Conservation (phyloP, 108 stramenopile species). For the Parietichytrium sp. region DNA sequence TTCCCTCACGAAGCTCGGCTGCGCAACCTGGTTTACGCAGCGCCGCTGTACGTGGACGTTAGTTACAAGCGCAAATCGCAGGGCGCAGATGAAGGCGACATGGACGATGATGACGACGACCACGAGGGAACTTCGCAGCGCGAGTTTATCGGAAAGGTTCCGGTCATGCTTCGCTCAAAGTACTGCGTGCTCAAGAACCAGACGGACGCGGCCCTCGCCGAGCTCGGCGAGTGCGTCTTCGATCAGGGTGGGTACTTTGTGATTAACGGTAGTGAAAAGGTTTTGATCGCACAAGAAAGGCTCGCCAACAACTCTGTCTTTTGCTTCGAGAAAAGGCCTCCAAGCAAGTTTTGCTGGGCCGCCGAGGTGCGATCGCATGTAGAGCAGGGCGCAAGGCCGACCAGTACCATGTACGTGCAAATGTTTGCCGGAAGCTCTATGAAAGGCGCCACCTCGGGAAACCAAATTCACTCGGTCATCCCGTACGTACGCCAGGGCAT, state of each 20-base stretch:
- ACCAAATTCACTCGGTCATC: constrained; percentile 92
- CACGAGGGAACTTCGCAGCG: neutral
- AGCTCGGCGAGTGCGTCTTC: constrained; percentile 94
- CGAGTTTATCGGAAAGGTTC: constrained; percentile 64
- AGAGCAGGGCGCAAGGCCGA: constrained; percentile 24
- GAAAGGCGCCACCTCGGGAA: constrained; percentile 93
- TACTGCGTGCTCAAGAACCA: constrained; percentile 83
- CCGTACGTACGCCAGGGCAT: constrained; percentile 90
- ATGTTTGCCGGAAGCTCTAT: constrained; percentile 80
- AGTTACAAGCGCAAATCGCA: constrained; percentile 88
- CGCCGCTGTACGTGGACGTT: constrained; percentile 95
- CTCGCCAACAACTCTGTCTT: constrained; percentile 97
- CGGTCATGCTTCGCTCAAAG: constrained; percentile 89
- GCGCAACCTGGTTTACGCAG: constrained; percentile 93
- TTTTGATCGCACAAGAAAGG: constrained; percentile 97
- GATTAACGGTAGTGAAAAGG: constrained; percentile 94
- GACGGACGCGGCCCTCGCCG: constrained; percentile 77
- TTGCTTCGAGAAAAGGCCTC: constrained; percentile 73
- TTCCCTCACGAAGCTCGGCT: constrained; percentile 96
- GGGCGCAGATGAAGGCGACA: constrained; percentile 82
- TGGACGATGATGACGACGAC: constrained; percentile 26
- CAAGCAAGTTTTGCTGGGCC: constrained; percentile 86
- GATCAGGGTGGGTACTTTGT: constrained; percentile 99
- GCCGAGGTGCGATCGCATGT: constrained; percentile 79
- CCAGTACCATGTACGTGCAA: constrained; percentile 68